Evolutionary conservation across 1,284 basidiomycete species (phyloP).

Genomic region (Ustilago hordei): DNA sequence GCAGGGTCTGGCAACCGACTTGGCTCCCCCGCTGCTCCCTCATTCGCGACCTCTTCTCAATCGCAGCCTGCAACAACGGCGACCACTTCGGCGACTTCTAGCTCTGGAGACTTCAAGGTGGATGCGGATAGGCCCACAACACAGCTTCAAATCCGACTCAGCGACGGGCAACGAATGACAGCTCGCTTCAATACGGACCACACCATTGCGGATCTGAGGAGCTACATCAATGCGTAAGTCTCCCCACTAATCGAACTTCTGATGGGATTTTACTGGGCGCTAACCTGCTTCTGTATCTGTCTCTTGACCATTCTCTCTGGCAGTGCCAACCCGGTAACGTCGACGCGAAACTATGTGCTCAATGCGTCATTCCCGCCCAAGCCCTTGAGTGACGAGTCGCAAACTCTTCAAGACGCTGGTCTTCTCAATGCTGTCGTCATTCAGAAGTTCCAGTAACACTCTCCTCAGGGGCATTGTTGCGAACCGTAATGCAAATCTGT

Average conservation of each 20-base stretch:
- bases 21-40: constrained; percentile 72
- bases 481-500: constrained; percentile 4
- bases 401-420: constrained; percentile 62
- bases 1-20: constrained; percentile 84
- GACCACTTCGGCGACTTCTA: constrained; percentile 51
- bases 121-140: constrained; percentile 85
- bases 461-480: too few relatives aligned
- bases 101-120: constrained; percentile 76
- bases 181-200: constrained; percentile 91
- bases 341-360: constrained; percentile 56
- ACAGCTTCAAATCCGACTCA: constrained; percentile 88
- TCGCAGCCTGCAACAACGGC: constrained; percentile 59
- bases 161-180: constrained; percentile 88
- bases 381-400: constrained; percentile 60
- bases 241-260: not conserved
- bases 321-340: constrained; percentile 63
- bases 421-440: constrained; percentile 66
- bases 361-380: constrained; percentile 67
- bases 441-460: constrained; percentile 55
- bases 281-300: not conserved
- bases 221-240: constrained; percentile 89
- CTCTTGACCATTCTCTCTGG: not conserved
- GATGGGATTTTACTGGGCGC: not conserved
- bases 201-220: constrained; percentile 86
- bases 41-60: constrained; percentile 31